Conservation (phyloP, 2,329 filamentous ascomycete genomes). For the Coniochaeta sp. region DNA sequence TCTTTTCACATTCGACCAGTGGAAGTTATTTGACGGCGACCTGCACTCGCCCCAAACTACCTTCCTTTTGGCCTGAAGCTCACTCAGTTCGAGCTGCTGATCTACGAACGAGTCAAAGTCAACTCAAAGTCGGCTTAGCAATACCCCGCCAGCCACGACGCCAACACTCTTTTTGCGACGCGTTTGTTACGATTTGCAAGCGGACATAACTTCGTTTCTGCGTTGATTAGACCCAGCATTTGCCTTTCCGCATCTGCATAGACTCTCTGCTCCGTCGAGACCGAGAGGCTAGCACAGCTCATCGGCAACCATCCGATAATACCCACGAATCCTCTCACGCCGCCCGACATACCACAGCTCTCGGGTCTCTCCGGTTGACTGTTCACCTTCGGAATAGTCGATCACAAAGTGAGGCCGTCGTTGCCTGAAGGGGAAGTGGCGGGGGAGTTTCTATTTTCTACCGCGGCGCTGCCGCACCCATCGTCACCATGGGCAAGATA, state of each 20-base stretch:
- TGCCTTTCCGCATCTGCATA: too few species aligned
- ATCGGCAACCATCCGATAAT: too few species aligned
- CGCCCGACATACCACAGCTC: neutral
- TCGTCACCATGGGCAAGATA: conserved; percentile 60
- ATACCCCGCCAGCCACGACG: neutral
- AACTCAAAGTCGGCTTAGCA: neutral
- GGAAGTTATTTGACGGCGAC: conserved; percentile 1
- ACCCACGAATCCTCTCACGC: too few species aligned
- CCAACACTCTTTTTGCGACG: neutral
- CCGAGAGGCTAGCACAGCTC: too few species aligned
- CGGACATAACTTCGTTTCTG: too few species aligned
- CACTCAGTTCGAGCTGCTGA: conserved; percentile 1
- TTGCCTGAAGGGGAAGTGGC: conserved; percentile 42
- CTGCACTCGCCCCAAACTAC: conserved; percentile 2
- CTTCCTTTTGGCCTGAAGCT: neutral
- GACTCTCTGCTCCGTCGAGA: too few species aligned
- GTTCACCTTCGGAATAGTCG: neutral
- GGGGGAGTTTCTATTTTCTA: conserved; percentile 42
- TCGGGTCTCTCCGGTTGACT: neutral
- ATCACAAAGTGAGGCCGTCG: conserved; percentile 28
- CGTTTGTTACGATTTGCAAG: too few species aligned
- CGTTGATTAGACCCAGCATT: too few species aligned
- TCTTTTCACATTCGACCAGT: neutral
- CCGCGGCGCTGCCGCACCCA: conserved; percentile 53
- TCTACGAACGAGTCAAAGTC: neutral